phyloP scores from a whole-genome alignment of 106 monocot genomes.

The Dendrobium chrysotoxum region DNA sequence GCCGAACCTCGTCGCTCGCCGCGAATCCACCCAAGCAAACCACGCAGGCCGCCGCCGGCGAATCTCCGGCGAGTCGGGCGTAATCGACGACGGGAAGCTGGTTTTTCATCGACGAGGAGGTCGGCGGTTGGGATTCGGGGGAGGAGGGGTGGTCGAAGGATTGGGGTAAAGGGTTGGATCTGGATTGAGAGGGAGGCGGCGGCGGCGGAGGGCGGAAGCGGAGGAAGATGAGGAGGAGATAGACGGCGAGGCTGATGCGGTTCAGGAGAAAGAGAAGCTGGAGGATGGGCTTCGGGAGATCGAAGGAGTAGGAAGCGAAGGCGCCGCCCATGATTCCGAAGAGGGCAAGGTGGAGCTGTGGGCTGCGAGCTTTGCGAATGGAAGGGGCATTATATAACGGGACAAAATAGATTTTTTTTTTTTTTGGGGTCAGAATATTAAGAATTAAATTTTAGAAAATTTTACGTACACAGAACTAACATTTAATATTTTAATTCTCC shows the following conservation, averaged over 20 bases:
- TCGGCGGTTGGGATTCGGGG: neutral
- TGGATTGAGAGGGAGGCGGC: neutral
- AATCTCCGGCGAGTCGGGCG: neutral
- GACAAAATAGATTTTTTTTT: no score
- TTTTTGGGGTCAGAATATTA: no score
- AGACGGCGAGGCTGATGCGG: neutral
- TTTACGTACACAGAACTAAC: no score
- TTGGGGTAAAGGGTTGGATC: neutral
- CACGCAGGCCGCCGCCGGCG: neutral
- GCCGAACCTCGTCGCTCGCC: conserved; percentile 20
- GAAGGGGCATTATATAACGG: no score
- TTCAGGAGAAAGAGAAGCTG: neutral
- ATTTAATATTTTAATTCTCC: no score
- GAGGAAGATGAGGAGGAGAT: conserved; percentile 7
- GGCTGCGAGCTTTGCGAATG: neutral
- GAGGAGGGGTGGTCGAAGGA: neutral
- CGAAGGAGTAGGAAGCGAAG: neutral
- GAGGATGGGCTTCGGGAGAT: conserved; percentile 8
- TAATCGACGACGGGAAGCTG: conserved; percentile 13
- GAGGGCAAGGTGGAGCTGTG: neutral
- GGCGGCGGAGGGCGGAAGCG: conserved; percentile 1
- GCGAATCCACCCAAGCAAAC: conserved; percentile 19
- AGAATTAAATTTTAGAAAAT: no score
- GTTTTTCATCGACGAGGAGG: neutral
- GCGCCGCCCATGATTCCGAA: neutral